Evolutionary conservation across 495 filamentous ascomycete genomes (phyloP).

Genomic region (Annulohypoxylon moriforme): DNA sequence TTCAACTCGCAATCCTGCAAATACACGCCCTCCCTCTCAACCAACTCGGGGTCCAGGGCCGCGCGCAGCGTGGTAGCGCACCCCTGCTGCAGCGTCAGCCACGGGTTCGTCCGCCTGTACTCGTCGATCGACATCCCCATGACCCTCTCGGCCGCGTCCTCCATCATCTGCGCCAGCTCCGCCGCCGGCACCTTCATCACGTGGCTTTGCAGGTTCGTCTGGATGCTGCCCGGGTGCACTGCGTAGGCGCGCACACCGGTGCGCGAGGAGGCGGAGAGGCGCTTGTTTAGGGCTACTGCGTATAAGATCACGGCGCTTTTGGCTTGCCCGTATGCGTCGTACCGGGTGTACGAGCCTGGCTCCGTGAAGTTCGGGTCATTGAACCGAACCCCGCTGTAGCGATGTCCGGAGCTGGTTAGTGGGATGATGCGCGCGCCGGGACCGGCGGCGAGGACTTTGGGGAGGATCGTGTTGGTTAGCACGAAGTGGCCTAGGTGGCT

Average conservation of each 20-base stretch:
- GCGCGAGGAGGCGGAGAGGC: no score
- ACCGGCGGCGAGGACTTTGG: conserved; percentile 54
- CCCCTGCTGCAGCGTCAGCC: conserved; percentile 57
- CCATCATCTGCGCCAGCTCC: conserved; percentile 32
- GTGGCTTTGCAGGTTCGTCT: conserved; percentile 48
- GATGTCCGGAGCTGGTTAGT: conserved; percentile 57
- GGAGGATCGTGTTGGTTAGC: conserved; percentile 65
- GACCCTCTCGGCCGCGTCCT: conserved; percentile 37
- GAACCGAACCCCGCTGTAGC: conserved; percentile 56
- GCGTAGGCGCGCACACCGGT: conserved; percentile 50
- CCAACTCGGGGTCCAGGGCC: conserved; percentile 53
- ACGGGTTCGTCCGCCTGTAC: conserved; percentile 50
- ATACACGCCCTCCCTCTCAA: conserved; percentile 48
- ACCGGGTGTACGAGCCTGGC: conserved; percentile 55
- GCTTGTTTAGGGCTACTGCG: conserved; percentile 60
- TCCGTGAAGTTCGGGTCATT: conserved; percentile 63
- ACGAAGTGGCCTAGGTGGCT: conserved; percentile 71
- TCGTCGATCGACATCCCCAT: conserved; percentile 50
- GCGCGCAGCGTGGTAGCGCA: conserved; percentile 56
- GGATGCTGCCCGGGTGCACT: conserved; percentile 60
- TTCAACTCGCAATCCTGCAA: conserved; percentile 53
- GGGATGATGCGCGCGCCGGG: conserved; percentile 49
- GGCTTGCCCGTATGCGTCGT: conserved; percentile 63
- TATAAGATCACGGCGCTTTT: conserved; percentile 72
- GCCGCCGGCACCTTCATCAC: conserved; percentile 5